Percentiles rank a stretch among this genome's conserved stretches.
These are phyloP conservation scores for Durotheca rogersii DNA, from an alignment of 495 filamentous ascomycete species.

Conservation along the genomic window DNA sequence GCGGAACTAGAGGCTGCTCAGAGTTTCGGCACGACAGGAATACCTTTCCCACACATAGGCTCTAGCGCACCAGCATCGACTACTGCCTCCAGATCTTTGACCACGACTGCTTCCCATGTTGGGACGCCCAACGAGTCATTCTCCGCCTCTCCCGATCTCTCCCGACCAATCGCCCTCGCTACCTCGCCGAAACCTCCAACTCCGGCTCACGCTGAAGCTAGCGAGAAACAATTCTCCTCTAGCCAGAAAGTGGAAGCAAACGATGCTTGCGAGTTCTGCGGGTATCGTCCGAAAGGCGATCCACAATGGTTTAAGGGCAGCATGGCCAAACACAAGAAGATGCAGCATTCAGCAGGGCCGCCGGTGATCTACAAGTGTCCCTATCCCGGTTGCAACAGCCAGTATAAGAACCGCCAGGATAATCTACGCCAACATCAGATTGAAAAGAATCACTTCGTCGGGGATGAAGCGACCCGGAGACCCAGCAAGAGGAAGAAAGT, in stretches of 20 bases:
- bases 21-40: constrained; percentile 7
- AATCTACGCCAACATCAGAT: constrained; percentile 53
- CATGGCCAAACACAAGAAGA: constrained; percentile 55
- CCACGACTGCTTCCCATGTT: constrained; percentile 22
- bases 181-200: constrained; percentile 19
- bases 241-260: constrained; percentile 41
- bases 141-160: constrained; percentile 16
- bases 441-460: constrained; percentile 50
- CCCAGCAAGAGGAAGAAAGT: constrained; percentile 49
- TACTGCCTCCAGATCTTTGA: constrained; percentile 10
- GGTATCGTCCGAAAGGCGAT: constrained; percentile 52
- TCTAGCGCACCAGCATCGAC: constrained; percentile 7
- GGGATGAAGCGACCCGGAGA: constrained; percentile 39
- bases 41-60: constrained; percentile 9
- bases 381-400: constrained; percentile 48
- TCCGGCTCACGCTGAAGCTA: constrained; percentile 7
- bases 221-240: constrained; percentile 17
- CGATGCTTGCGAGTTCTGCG: constrained; percentile 48
- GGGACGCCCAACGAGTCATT: constrained; percentile 24
- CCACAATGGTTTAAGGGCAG: constrained; percentile 56
- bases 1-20: constrained; percentile 1
- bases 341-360: constrained; percentile 46
- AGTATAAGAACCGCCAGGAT: constrained; percentile 53
- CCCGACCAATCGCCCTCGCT: constrained; percentile 4
- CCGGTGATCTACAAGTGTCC: constrained; percentile 50